A percentile compares a stretch with the other conserved stretches of the same genome.
phyloP scores from a whole-genome alignment of 768 basidiomycete species.

The Tylopilus felleus region DNA sequence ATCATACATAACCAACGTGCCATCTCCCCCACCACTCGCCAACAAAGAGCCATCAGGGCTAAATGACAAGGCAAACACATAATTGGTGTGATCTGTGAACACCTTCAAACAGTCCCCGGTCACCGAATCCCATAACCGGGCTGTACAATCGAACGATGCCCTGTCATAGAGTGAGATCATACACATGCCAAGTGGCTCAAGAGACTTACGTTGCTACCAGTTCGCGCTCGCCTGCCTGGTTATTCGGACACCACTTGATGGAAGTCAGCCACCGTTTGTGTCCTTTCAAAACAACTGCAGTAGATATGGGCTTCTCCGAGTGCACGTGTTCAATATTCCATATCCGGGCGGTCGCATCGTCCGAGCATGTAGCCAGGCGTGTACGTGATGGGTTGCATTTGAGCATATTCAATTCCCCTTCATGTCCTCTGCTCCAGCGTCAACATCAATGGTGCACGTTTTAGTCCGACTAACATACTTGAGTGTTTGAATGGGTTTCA shows the following conservation, averaged over 20 bases:
- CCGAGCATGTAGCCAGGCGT: slow-evolving; percentile 75
- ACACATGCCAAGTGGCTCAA: background rate
- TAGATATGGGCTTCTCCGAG: slow-evolving; percentile 20
- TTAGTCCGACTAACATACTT: slow-evolving; percentile 41
- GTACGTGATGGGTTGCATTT: slow-evolving; percentile 65
- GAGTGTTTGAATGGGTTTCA: slow-evolving; percentile 57
- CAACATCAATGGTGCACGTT: background rate
- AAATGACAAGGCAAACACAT: slow-evolving; percentile 72
- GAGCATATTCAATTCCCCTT: slow-evolving; percentile 75
- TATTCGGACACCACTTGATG: slow-evolving; percentile 66
- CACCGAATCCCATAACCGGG: slow-evolving; percentile 78
- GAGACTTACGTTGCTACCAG: slow-evolving; percentile 65
- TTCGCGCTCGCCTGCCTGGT: slow-evolving; percentile 48
- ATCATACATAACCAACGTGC: slow-evolving; percentile 69
- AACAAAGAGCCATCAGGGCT: slow-evolving; percentile 71
- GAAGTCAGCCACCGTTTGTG: slow-evolving; percentile 64
- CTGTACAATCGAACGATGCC: slow-evolving; percentile 76
- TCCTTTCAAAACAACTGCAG: slow-evolving; percentile 48
- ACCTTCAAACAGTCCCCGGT: slow-evolving; percentile 72
- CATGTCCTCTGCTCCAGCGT: slow-evolving; percentile 55
- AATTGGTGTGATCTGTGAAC: slow-evolving; percentile 67
- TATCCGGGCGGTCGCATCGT: slow-evolving; percentile 73
- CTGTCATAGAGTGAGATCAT: slow-evolving; percentile 35
- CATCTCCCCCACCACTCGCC: slow-evolving; percentile 79
- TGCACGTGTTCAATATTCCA: slow-evolving; percentile 61